These are phyloP conservation scores for Paragyromitra xinjiangensis DNA, from an alignment of 495 filamentous ascomycete genomes.

Conservation along the genomic window DNA sequence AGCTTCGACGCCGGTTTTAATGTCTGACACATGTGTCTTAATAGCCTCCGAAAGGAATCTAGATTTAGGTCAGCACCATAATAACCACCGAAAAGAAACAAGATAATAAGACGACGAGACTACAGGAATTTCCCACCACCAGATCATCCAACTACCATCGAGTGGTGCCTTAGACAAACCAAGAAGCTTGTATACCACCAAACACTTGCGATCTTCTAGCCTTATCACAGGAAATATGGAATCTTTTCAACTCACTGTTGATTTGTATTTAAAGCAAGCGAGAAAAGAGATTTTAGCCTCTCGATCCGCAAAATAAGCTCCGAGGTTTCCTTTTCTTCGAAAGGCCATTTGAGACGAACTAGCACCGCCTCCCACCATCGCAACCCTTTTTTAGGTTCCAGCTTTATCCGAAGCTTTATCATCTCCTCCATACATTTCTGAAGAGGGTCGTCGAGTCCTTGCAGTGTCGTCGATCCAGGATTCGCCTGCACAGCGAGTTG, in stretches of 20 bases:
- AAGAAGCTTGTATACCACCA: background rate
- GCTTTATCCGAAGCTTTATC: background rate
- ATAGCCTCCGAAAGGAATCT: background rate
- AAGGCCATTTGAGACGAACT: background rate
- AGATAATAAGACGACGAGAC: background rate
- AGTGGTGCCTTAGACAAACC: background rate
- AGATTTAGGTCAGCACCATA: background rate
- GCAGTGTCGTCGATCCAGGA: background rate
- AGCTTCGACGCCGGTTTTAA: background rate
- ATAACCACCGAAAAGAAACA: background rate
- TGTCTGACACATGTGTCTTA: background rate
- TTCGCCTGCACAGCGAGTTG: background rate
- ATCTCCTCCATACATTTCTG: background rate
- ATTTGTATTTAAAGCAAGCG: background rate
- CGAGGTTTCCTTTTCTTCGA: slow-evolving; percentile 9
- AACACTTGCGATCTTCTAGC: background rate
- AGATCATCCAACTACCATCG: background rate
- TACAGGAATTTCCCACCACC: background rate
- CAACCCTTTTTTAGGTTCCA: background rate
- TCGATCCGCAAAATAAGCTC: slow-evolving; percentile 2
- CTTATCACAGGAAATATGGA: background rate
- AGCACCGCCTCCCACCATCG: background rate
- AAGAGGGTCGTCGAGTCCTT: background rate
- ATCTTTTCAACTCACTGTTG: slow-evolving; percentile 5
- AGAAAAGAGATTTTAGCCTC: background rate